Percentiles rank a stretch among this genome's conserved stretches.
Evolutionary conservation across 202 grass and related monocot species (phyloP).

Genomic region (Brachypodium distachyon): DNA sequence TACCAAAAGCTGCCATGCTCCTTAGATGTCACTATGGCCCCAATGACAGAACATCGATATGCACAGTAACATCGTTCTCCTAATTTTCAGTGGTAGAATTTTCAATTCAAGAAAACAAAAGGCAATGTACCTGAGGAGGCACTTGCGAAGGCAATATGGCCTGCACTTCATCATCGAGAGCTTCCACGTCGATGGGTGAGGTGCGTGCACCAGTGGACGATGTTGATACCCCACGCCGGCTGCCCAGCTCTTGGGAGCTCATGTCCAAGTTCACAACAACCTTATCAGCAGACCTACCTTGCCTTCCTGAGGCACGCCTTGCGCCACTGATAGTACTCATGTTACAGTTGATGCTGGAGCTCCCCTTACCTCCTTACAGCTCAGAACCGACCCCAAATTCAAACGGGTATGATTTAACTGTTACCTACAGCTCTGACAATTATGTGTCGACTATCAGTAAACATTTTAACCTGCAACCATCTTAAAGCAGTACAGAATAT

Average conservation of each 20-base stretch:
- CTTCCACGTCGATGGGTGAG: constrained; percentile 58
- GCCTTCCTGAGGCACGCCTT: constrained; percentile 9
- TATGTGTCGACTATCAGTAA: neutral
- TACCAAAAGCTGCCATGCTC: neutral
- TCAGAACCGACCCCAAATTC: neutral
- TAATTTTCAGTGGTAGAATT: too few species aligned
- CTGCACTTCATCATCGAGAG: constrained; percentile 54
- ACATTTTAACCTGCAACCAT: neutral
- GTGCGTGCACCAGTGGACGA: neutral
- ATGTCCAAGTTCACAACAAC: constrained; percentile 24
- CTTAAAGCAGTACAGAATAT: neutral
- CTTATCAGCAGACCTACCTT: constrained; percentile 24
- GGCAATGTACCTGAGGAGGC: constrained; percentile 28
- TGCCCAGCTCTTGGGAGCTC: neutral
- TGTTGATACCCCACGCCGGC: neutral
- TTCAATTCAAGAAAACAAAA: neutral
- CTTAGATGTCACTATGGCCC: neutral
- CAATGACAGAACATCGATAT: neutral
- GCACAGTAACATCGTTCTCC: neutral
- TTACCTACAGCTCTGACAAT: neutral
- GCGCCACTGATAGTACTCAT: constrained; percentile 21
- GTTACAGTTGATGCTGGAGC: neutral
- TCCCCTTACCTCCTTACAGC: neutral
- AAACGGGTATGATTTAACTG: neutral
- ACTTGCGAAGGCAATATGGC: constrained; percentile 33